Percentiles rank a stretch among this genome's conserved stretches.
Conservation (phyloP, 352 stramenopile species). For the Phytophthora palmivora region DNA sequence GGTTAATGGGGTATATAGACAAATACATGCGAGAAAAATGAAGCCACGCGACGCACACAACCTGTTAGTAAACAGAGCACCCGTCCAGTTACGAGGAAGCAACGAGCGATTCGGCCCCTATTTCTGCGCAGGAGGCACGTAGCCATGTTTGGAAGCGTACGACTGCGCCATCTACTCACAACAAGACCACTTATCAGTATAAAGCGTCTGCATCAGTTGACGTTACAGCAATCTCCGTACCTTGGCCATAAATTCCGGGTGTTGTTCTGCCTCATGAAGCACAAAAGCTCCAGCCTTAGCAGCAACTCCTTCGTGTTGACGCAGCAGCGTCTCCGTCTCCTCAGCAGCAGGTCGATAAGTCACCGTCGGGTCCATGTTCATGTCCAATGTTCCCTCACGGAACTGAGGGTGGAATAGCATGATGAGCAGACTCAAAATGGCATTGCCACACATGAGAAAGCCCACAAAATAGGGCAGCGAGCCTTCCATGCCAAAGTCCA, state of each 20-base stretch:
- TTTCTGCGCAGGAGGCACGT: conserved; percentile 50
- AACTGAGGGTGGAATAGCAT: conserved; percentile 90
- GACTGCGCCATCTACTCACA: conserved; percentile 51
- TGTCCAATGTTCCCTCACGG: conserved; percentile 70
- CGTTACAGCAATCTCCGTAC: conserved; percentile 25
- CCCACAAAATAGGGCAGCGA: conserved; percentile 76
- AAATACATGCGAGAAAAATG: conserved; percentile 39
- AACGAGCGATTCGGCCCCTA: conserved; percentile 15
- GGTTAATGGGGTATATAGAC: conserved; percentile 26
- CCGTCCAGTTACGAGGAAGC: neutral
- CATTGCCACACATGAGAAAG: conserved; percentile 82
- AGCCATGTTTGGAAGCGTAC: conserved; percentile 50
- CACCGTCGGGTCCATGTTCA: conserved; percentile 79
- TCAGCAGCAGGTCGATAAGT: conserved; percentile 71
- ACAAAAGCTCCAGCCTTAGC: conserved; percentile 73
- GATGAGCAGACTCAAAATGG: conserved; percentile 75
- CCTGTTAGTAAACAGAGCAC: conserved; percentile 10
- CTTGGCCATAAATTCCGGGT: conserved; percentile 77
- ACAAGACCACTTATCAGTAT: conserved; percentile 12
- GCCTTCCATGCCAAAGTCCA: conserved; percentile 89
- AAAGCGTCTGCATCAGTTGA: neutral
- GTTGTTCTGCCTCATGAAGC: conserved; percentile 70
- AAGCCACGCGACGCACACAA: conserved; percentile 17
- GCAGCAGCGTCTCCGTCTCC: conserved; percentile 72
- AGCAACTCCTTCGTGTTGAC: conserved; percentile 66